These are phyloP conservation scores for Debaryomyces hansenii DNA, from an alignment of 805 yeast species.

Conservation along the genomic window DNA sequence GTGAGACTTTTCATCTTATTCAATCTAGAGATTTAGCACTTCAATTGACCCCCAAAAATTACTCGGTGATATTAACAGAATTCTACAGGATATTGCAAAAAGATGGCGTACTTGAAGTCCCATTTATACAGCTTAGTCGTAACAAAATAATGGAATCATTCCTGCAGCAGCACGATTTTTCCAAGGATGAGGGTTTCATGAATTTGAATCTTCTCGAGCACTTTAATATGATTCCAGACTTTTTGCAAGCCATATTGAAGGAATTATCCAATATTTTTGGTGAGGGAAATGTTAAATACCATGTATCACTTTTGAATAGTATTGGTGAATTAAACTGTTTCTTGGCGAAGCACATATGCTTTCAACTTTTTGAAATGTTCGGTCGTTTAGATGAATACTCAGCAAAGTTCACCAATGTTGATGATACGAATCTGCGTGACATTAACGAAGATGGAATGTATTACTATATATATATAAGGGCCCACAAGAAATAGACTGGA, in stretches of 20 bases:
- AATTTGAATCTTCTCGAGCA: conserved; percentile 1
- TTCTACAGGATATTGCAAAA: conserved; percentile 34
- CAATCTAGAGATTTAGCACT: conserved; percentile 37
- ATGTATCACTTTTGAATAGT: conserved; percentile 27
- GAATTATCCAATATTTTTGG: conserved; percentile 32
- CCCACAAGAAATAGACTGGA: conserved; percentile 15
- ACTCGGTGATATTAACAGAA: conserved; percentile 25
- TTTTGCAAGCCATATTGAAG: conserved; percentile 18
- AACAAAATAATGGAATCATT: conserved; percentile 5
- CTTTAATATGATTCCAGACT: conserved; percentile 23
- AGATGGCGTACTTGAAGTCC: conserved; percentile 37
- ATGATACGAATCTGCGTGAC: conserved; percentile 8
- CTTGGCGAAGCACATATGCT: conserved; percentile 26
- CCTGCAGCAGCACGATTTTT: background rate
- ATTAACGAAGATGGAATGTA: conserved; percentile 13
- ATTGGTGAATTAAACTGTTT: conserved; percentile 30
- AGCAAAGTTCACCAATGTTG: conserved; percentile 13
- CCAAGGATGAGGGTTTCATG: background rate
- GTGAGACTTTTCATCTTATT: conserved; percentile 33
- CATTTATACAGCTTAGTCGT: conserved; percentile 19
- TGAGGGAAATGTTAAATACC: conserved; percentile 28
- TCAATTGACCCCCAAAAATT: conserved; percentile 29
- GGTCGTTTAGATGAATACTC: conserved; percentile 32
- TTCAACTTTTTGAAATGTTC: conserved; percentile 31
- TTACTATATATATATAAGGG: conserved; percentile 26